A percentile compares a stretch with the other conserved stretches of the same genome.
These are phyloP conservation scores for Solanum sejunctum DNA, from an alignment of 257 asterid genomes.

Conservation along the genomic window DNA sequence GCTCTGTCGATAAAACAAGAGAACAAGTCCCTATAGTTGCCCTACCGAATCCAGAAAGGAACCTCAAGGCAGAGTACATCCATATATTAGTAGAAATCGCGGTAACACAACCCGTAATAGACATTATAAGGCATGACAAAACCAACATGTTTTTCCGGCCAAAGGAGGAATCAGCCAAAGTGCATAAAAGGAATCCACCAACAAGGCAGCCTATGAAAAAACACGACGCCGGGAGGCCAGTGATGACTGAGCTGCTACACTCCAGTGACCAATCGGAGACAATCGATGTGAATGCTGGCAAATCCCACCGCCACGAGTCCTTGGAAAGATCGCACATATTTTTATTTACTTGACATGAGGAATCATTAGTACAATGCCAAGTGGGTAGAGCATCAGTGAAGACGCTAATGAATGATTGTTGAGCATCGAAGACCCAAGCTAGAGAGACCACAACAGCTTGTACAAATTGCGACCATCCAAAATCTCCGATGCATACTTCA, in stretches of 20 bases:
- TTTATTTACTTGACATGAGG: background rate
- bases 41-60: constrained; percentile 40
- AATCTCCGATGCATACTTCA: constrained; percentile 54
- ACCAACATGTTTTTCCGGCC: constrained; percentile 55
- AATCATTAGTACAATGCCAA: constrained; percentile 21
- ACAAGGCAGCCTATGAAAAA: constrained; percentile 46
- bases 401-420: constrained; percentile 46
- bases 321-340: constrained; percentile 22
- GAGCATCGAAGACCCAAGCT: constrained; percentile 69
- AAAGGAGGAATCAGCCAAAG: constrained; percentile 47
- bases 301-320: constrained; percentile 36
- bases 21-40: constrained; percentile 45
- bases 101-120: constrained; percentile 30
- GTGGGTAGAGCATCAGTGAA: constrained; percentile 51
- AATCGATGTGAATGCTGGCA: constrained; percentile 26
- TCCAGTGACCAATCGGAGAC: constrained; percentile 64
- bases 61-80: constrained; percentile 28
- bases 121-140: constrained; percentile 33
- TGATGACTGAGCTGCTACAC: constrained; percentile 40
- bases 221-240: constrained; percentile 52
- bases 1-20: constrained; percentile 47
- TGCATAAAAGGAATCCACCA: constrained; percentile 52
- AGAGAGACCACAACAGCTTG: constrained; percentile 41
- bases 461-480: constrained; percentile 41
- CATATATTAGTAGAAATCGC: constrained; percentile 31